These are phyloP conservation scores for Panicum hallii DNA, from an alignment of 202 grass and related monocot genomes.

Conservation along the genomic window DNA sequence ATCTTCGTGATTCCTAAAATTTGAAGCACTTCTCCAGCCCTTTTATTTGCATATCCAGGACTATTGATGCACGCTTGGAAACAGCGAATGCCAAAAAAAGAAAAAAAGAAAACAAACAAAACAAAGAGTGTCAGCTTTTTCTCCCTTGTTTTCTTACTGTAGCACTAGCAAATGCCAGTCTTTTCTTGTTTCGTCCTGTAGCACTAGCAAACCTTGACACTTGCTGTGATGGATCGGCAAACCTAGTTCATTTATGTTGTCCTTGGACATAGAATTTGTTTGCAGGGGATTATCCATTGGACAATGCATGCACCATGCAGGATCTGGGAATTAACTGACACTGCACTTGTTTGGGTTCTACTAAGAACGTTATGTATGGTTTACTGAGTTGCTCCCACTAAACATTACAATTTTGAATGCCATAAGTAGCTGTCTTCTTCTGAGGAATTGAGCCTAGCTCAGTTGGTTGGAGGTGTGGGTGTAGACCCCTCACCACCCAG, in stretches of 20 bases:
- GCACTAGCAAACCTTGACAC: not conserved
- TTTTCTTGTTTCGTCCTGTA: slow-evolving; percentile 13
- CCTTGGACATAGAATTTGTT: not conserved
- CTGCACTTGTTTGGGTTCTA: not conserved
- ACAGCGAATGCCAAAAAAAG: not conserved
- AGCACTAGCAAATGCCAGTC: not conserved
- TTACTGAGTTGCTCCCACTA: not conserved
- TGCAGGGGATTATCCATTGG: not conserved
- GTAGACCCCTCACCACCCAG: too few relatives aligned
- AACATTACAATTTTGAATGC: slow-evolving; percentile 19
- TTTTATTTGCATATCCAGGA: slow-evolving; percentile 13
- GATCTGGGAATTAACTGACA: not conserved
- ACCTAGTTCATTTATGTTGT: not conserved
- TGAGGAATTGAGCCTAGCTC: not conserved
- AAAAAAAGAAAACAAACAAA: slow-evolving; percentile 14
- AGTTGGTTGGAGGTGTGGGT: too few relatives aligned
- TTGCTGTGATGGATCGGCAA: slow-evolving; percentile 14
- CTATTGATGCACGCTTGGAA: not conserved
- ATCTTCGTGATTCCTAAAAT: slow-evolving; percentile 4
- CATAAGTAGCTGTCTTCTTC: not conserved
- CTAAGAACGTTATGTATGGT: not conserved
- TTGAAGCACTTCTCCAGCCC: not conserved
- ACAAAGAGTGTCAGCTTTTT: not conserved
- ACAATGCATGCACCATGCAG: not conserved
- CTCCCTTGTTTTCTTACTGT: not conserved